Evolutionary conservation across 345 rosid genomes (phyloP), one percentile per base, ranked within the genome.

Genomic region (Salix dunnii): DNA sequence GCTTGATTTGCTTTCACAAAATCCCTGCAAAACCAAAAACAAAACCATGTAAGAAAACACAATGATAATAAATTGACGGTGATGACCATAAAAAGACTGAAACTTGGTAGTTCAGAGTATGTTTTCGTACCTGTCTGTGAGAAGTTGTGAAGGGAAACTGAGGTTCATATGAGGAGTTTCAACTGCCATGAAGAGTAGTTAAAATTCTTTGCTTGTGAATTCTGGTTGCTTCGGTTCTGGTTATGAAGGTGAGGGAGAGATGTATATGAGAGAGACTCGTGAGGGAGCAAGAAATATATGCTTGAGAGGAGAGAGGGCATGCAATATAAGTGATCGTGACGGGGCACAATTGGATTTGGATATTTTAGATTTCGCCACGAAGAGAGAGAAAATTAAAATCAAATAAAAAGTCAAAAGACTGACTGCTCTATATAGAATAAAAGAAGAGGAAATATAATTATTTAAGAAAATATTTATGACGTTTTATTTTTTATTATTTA

Each of bases 91-190:
- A 1, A 70, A 38, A 38, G 25, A 60, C 48, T 14, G 68, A 38
- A 3, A 18, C 40, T 35, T 3, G 6, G 31, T 5, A 23, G 25
- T 3, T 21, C n/a, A 11, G 51, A 14, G 16, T 10, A 3, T 55
- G 49, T 68, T 21, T 12, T 3, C 25, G 49, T 81, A 86, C 89
- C 85, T 85, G 70, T 83, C 81, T 46, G 85, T 3, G 79, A 82
- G 28, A 13, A 86, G 70, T 68, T 85, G 89, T 23, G 90, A 80
- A 58, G 90, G 71, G 82, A 85, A 77, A 40, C 18, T 33, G 5
- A 84, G 79, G 82, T 82, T 82, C 43, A 84, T 82, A 70, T 84
- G 86, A 10, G 61, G 82, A 73, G 91, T 85, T 80, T 90, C 87
- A 70, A 90, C 86, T 73, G 90, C 92, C 94, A 88, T 90, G 73